Evolutionary conservation across 345 rosid genomes (phyloP).

Genomic region (Camelina laxa): DNA sequence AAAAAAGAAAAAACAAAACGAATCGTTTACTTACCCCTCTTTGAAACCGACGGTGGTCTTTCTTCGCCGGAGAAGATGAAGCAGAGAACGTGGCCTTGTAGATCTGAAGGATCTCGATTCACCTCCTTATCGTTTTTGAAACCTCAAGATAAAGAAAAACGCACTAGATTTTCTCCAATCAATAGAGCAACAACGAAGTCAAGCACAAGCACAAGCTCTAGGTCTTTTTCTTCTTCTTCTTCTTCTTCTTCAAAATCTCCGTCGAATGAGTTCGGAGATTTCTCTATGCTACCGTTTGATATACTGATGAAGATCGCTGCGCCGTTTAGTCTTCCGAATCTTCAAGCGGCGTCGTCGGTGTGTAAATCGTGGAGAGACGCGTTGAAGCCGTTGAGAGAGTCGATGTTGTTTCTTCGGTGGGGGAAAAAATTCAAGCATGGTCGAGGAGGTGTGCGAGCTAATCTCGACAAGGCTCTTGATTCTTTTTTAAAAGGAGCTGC

Average conservation of each 20-base stretch:
- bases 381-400: conserved; percentile 82
- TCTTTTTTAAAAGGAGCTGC: conserved; percentile 81
- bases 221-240: conserved; percentile 20
- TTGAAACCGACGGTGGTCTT: conserved; percentile 32
- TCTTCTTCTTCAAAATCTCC: too few species aligned
- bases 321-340: conserved; percentile 66
- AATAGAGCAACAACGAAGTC: conserved; percentile 28
- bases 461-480: conserved; percentile 77
- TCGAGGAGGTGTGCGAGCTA: conserved; percentile 62
- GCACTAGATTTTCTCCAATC: conserved; percentile 25
- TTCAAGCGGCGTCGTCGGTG: conserved; percentile 71
- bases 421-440: conserved; percentile 95
- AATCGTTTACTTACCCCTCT: conserved; percentile 29
- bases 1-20: not conserved
- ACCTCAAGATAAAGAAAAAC: conserved; percentile 36
- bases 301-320: conserved; percentile 66
- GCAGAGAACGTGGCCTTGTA: conserved; percentile 60
- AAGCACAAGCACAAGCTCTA: conserved; percentile 22
- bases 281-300: conserved; percentile 76
- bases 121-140: conserved; percentile 38
- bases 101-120: conserved; percentile 53
- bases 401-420: conserved; percentile 71
- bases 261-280: conserved; percentile 47
- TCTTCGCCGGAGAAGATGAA: conserved; percentile 49
- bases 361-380: conserved; percentile 88